phyloP scores from a whole-genome alignment of 108 stramenopile species.

The Ochromonas danica region DNA sequence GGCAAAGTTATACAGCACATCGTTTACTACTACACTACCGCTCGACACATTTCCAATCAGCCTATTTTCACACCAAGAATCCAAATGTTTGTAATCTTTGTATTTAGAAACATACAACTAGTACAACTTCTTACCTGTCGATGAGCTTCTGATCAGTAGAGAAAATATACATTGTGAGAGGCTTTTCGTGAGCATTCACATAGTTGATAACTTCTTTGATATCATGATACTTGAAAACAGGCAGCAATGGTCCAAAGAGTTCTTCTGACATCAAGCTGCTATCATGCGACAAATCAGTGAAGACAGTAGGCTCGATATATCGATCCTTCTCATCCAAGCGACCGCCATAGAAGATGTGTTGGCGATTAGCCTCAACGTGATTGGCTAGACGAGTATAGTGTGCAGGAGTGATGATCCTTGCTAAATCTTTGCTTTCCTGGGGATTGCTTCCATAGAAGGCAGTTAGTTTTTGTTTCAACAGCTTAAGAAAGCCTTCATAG shows the following conservation, averaged over 20 bases:
- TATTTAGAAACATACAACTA: no score
- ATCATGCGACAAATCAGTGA: slow-evolving; percentile 49
- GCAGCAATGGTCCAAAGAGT: slow-evolving; percentile 81
- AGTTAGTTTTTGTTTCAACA: no score
- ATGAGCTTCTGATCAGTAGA: slow-evolving; percentile 51
- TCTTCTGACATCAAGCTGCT: slow-evolving; percentile 71
- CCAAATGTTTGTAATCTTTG: no score
- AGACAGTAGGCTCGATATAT: slow-evolving; percentile 32
- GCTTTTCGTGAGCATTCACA: slow-evolving; percentile 53
- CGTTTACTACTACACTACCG: slow-evolving; percentile 56
- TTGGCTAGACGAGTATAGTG: slow-evolving; percentile 34
- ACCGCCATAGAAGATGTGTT: slow-evolving; percentile 35
- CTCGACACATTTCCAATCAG: slow-evolving; percentile 33
- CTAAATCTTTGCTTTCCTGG: background rate
- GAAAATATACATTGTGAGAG: slow-evolving; percentile 76
- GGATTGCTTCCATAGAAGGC: no score
- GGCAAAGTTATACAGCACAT: slow-evolving; percentile 59
- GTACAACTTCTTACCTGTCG: slow-evolving; percentile 40
- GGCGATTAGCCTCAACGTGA: slow-evolving; percentile 31
- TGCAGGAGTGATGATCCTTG: slow-evolving; percentile 20
- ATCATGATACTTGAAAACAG: slow-evolving; percentile 61
- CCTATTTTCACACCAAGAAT: background rate
- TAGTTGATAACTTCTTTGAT: slow-evolving; percentile 62
- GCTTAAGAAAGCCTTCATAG: no score
- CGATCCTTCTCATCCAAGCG: background rate